Percentiles rank a stretch among this genome's conserved stretches.
Evolutionary conservation across 2,329 filamentous ascomycete species (phyloP).

Genomic region (Fusarium sp.): DNA sequence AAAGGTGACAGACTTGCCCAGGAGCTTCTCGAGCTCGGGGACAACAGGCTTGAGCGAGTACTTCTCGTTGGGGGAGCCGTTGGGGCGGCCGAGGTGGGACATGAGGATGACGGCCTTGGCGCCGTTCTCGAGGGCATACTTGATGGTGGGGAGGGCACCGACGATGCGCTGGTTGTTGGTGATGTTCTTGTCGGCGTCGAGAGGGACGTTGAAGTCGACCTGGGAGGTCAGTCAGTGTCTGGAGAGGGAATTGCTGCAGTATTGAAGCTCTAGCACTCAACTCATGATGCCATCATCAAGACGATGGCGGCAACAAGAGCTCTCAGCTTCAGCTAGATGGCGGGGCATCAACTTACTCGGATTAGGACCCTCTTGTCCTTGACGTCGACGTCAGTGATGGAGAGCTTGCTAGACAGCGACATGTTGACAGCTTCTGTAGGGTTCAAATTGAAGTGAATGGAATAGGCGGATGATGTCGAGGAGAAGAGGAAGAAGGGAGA

Average conservation of each 20-base stretch:
- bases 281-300: conserved; percentile 1
- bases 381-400: conserved; percentile 95
- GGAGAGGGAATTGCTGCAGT: conserved; percentile 5
- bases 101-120: conserved; percentile 96
- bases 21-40: conserved; percentile 89
- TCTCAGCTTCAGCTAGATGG: conserved; percentile 37
- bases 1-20: conserved; percentile 87
- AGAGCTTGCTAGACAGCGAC: conserved; percentile 99
- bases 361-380: conserved; percentile 99
- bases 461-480: conserved; percentile 39
- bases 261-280: conserved; percentile 3
- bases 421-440: conserved; percentile 64
- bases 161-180: conserved; percentile 99
- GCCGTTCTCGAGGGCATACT: conserved; percentile 89
- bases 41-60: conserved; percentile 96
- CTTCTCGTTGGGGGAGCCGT: conserved; percentile 90
- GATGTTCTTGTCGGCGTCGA: conserved; percentile 91
- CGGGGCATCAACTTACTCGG: conserved; percentile 74
- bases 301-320: conserved; percentile 6
- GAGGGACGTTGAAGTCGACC: conserved; percentile 99
- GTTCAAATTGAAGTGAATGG: conserved; percentile 20
- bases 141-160: conserved; percentile 94
- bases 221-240: conserved; percentile 52
- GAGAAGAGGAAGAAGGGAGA: conserved; percentile 28
- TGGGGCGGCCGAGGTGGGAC: conserved; percentile 97